Percentiles rank a stretch among this genome's conserved stretches.
Evolutionary conservation across 2,329 filamentous ascomycete genomes (phyloP).

Genomic region (Thielaviopsis populi): DNA sequence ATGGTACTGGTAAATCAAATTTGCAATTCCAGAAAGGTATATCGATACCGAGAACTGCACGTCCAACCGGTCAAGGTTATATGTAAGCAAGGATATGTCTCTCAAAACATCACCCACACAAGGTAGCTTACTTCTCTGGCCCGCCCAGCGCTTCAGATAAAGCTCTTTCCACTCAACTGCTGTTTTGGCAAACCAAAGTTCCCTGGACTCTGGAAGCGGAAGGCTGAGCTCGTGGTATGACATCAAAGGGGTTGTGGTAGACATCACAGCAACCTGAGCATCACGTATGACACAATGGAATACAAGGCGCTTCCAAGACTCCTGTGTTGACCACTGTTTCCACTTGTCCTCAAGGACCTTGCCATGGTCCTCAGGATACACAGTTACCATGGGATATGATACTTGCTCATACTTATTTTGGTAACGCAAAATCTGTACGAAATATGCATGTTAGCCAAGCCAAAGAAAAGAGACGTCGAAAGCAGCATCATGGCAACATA

Average conservation of each 20-base stretch:
- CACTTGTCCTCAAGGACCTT: slow-evolving; percentile 47
- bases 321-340: slow-evolving; percentile 46
- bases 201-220: slow-evolving; percentile 45
- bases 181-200: slow-evolving; percentile 50
- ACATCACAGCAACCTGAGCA: slow-evolving; percentile 50
- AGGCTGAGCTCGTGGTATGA: slow-evolving; percentile 55
- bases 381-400: slow-evolving; percentile 36
- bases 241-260: slow-evolving; percentile 48
- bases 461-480: neutral
- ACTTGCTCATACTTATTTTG: slow-evolving; percentile 44
- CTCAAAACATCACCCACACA: slow-evolving; percentile 42
- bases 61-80: slow-evolving; percentile 38
- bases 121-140: slow-evolving; percentile 31
- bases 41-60: slow-evolving; percentile 41
- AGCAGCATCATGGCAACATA: slow-evolving; percentile 21
- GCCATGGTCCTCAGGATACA: slow-evolving; percentile 40
- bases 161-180: slow-evolving; percentile 49
- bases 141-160: slow-evolving; percentile 32
- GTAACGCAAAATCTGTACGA: slow-evolving; percentile 36
- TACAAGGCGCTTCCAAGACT: slow-evolving; percentile 52
- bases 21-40: slow-evolving; percentile 51
- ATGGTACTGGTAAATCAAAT: slow-evolving; percentile 50
- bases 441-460: slow-evolving; percentile 18
- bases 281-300: slow-evolving; percentile 52
- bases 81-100: slow-evolving; percentile 37